Conservation (phyloP, 2,329 filamentous ascomycete genomes). For the Xylariales sp. region DNA sequence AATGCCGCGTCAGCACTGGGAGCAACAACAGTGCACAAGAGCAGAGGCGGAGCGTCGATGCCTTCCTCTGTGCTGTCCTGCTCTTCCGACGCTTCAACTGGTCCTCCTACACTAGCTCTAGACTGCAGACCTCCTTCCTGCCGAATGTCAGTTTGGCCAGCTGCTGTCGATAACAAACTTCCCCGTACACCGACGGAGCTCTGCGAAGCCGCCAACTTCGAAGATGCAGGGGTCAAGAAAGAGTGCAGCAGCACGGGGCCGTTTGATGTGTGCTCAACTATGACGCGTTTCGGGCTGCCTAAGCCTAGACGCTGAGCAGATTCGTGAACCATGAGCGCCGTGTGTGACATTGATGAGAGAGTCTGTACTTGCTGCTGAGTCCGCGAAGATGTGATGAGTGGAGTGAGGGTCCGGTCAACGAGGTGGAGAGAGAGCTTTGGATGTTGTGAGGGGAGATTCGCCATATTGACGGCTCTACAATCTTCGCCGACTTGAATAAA, state of each 20-base stretch:
- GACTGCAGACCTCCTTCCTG: neutral
- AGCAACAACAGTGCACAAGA: slow-evolving; percentile 52
- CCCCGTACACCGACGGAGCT: neutral
- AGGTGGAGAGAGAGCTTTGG: slow-evolving; percentile 52
- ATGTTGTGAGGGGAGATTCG: slow-evolving; percentile 42
- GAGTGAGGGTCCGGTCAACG: slow-evolving; percentile 51
- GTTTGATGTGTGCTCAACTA: slow-evolving; percentile 46
- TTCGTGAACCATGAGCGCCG: slow-evolving; percentile 49
- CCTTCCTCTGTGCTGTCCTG: slow-evolving; percentile 13
- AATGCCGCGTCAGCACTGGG: slow-evolving; percentile 39
- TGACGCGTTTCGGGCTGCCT: slow-evolving; percentile 50
- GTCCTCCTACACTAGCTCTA: neutral
- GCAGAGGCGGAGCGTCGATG: slow-evolving; percentile 40
- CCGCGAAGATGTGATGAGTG: slow-evolving; percentile 50
- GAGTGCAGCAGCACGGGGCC: slow-evolving; percentile 31
- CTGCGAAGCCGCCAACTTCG: neutral
- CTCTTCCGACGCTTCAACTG: slow-evolving; percentile 2
- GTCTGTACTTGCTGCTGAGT: slow-evolving; percentile 40
- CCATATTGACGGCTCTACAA: slow-evolving; percentile 24
- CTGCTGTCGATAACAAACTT: neutral
- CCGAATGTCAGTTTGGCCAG: neutral
- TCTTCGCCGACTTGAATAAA: neutral
- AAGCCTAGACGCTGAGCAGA: slow-evolving; percentile 48
- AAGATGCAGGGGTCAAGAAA: slow-evolving; percentile 16
- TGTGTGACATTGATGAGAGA: slow-evolving; percentile 48